Evolutionary conservation across 2,329 filamentous ascomycete species (phyloP).

Genomic region (Monilinia aucupariae): DNA sequence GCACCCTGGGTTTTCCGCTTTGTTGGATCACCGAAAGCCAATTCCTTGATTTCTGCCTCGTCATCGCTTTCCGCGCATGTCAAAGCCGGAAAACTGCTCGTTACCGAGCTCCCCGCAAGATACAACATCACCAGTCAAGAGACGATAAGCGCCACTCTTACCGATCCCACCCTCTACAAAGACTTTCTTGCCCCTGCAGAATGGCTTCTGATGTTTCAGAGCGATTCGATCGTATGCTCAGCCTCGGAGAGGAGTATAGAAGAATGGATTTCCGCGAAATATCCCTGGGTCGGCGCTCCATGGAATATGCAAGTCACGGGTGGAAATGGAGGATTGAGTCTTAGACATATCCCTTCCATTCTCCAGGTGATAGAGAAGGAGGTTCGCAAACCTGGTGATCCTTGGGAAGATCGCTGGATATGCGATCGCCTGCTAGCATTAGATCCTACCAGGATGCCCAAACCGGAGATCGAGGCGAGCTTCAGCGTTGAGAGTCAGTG

Average conservation of each 20-base stretch:
- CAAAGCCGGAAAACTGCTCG: conserved; percentile 6
- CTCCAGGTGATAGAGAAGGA: conserved; percentile 34
- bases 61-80: conserved; percentile 40
- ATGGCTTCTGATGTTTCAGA: conserved; percentile 50
- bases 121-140: conserved; percentile 45
- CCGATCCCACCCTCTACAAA: conserved; percentile 47
- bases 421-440: conserved; percentile 41
- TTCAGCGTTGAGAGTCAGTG: conserved; percentile 45
- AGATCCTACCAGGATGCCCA: conserved; percentile 23
- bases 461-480: conserved; percentile 38
- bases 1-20: conserved; percentile 53
- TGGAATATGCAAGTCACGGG: conserved; percentile 29
- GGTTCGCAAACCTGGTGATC: conserved; percentile 39
- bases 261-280: conserved; percentile 45
- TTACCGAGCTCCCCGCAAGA: conserved; percentile 44
- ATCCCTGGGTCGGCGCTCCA: conserved; percentile 39
- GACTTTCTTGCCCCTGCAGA: conserved; percentile 47
- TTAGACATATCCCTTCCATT: conserved; percentile 25
- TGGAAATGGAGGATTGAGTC: conserved; percentile 32
- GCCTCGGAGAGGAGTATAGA: conserved; percentile 47
- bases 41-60: conserved; percentile 39
- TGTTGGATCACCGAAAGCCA: conserved; percentile 46
- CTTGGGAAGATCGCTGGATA: conserved; percentile 50
- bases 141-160: conserved; percentile 45
- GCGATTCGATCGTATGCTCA: conserved; percentile 51